These are phyloP conservation scores for Micractinium conductrix DNA, from an alignment of 139 green algal genomes.

Conservation along the genomic window DNA sequence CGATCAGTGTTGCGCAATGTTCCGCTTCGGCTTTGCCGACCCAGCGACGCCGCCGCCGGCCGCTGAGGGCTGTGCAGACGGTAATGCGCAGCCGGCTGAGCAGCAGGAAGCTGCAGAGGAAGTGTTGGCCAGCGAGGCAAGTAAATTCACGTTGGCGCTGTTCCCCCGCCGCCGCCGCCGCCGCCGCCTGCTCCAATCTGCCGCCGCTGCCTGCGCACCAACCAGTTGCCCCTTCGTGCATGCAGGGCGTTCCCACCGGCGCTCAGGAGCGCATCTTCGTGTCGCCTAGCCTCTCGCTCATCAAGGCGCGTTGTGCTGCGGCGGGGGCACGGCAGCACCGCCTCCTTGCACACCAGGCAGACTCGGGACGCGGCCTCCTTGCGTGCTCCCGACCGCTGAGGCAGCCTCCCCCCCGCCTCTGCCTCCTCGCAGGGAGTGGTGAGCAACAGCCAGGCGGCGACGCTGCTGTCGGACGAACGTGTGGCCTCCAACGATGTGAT, in stretches of 20 bases:
- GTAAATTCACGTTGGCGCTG: too few species aligned
- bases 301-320: constrained; percentile 12
- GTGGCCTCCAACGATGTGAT: constrained; percentile 41
- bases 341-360: background rate
- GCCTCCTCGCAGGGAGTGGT: constrained; percentile 7
- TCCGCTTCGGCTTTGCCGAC: constrained; percentile 31
- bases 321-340: background rate
- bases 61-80: too few species aligned
- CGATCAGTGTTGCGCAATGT: constrained; percentile 6
- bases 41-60: background rate
- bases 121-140: background rate
- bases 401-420: background rate
- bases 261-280: background rate
- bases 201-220: background rate
- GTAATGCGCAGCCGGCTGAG: background rate
- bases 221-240: too few species aligned
- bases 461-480: background rate
- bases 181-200: background rate
- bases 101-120: background rate
- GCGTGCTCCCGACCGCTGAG: background rate
- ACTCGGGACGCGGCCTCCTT: background rate
- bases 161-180: background rate
- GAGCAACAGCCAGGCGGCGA: constrained; percentile 17
- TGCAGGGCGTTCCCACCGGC: constrained; percentile 19
- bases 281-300: background rate